These are phyloP conservation scores for Penicillium hordei DNA, from an alignment of 2,329 filamentous ascomycete genomes.

Conservation along the genomic window DNA sequence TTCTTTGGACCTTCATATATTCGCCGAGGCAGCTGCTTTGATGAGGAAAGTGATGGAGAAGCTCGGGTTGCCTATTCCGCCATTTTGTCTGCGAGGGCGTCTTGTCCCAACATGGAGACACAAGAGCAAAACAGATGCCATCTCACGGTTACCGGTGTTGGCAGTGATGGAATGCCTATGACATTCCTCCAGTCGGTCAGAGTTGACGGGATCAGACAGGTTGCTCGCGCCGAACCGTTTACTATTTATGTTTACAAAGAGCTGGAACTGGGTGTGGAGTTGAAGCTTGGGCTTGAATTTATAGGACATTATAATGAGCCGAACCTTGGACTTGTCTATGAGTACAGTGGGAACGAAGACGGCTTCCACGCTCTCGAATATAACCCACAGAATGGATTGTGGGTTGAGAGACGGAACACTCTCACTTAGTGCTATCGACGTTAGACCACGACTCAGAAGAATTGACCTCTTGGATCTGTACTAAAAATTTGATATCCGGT, in stretches of 20 bases:
- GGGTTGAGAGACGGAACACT: no score
- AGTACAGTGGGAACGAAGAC: not conserved
- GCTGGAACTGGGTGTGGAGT: not conserved
- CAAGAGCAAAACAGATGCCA: slow-evolving; percentile 5
- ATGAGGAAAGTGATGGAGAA: slow-evolving; percentile 2
- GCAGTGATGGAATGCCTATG: slow-evolving; percentile 6
- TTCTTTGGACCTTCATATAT: slow-evolving; percentile 37
- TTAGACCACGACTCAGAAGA: no score
- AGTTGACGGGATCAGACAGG: slow-evolving; percentile 2
- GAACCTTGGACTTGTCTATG: slow-evolving; percentile 34
- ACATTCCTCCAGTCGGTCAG: slow-evolving; percentile 9
- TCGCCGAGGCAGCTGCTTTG: slow-evolving; percentile 13
- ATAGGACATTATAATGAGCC: slow-evolving; percentile 52
- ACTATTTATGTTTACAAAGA: slow-evolving; percentile 1
- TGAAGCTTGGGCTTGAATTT: slow-evolving; percentile 48
- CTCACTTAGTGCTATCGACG: no score
- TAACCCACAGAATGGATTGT: not conserved
- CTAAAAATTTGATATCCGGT: no score
- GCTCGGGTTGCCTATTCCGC: not conserved
- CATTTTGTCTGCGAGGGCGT: not conserved
- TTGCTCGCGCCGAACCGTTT: slow-evolving; percentile 6
- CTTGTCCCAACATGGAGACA: slow-evolving; percentile 5
- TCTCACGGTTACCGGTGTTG: slow-evolving; percentile 1
- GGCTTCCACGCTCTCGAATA: slow-evolving; percentile 21
- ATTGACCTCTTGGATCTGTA: no score